A percentile compares a stretch with the other conserved stretches of the same genome.
Conservation (phyloP, 2,329 filamentous ascomycete genomes). For the Ascochyta lentis region DNA sequence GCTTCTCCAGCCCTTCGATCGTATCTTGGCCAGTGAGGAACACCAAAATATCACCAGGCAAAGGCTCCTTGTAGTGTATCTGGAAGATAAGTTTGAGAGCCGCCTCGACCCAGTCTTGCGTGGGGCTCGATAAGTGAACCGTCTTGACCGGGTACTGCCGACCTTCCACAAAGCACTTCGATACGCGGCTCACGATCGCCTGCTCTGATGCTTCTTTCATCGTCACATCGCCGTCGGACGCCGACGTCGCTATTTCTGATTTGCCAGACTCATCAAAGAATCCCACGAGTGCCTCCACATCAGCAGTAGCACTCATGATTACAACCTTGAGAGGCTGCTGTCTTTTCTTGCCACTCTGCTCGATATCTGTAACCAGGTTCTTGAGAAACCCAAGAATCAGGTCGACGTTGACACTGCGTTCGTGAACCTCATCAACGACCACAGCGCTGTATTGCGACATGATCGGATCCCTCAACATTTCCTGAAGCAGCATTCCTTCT, state of each 20-base stretch:
- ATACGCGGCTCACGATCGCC: constrained; percentile 12
- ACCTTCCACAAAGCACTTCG: constrained; percentile 77
- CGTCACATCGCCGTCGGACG: constrained; percentile 5
- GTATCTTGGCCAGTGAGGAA: constrained; percentile 94
- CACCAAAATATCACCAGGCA: constrained; percentile 92
- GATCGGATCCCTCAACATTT: constrained; percentile 84
- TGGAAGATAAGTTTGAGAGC: constrained; percentile 83
- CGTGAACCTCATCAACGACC: constrained; percentile 95
- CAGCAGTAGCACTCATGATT: constrained; percentile 96
- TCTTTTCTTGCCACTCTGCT: constrained; percentile 68
- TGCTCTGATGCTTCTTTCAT: not conserved
- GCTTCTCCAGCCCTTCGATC: constrained; percentile 79
- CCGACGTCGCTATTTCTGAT: constrained; percentile 20
- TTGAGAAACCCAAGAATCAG: constrained; percentile 87
- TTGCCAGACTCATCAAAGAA: constrained; percentile 69
- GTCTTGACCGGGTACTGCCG: constrained; percentile 86
- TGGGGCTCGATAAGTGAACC: constrained; percentile 74
- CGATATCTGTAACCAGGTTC: constrained; percentile 70
- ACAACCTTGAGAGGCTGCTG: constrained; percentile 77
- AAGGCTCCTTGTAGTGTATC: constrained; percentile 83
- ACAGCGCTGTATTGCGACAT: constrained; percentile 87
- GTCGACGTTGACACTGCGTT: constrained; percentile 93
- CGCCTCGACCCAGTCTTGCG: constrained; percentile 81
- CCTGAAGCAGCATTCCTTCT: constrained; percentile 94
- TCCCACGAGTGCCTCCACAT: constrained; percentile 76